These are phyloP conservation scores for Capsicum baccatum DNA, from an alignment of 257 asterid species.

Conservation along the genomic window DNA sequence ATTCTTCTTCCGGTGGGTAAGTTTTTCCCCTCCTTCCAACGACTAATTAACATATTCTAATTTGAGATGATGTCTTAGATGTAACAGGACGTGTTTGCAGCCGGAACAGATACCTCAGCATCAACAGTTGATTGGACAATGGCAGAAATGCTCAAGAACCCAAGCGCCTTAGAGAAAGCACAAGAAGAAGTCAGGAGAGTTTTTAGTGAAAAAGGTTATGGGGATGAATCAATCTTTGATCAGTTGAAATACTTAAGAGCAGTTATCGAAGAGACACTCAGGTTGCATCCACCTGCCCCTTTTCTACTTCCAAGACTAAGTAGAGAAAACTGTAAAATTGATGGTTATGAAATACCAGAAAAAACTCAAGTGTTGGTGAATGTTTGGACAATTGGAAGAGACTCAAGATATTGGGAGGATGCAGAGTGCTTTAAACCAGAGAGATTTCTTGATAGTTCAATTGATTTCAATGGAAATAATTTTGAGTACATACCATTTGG, in stretches of 20 bases:
- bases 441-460: conserved; percentile 3
- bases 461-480: conserved; percentile 22
- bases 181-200: conserved; percentile 21
- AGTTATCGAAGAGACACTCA: conserved; percentile 6
- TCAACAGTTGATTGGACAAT: not conserved
- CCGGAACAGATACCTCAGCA: conserved; percentile 5
- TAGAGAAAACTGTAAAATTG: conserved; percentile 13
- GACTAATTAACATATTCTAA: no score
- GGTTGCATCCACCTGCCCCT: conserved; percentile 14
- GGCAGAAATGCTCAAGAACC: conserved; percentile 30
- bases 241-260: conserved; percentile 18
- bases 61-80: not conserved
- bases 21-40: no score
- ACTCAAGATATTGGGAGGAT: conserved; percentile 11
- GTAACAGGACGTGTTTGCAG: conserved; percentile 23
- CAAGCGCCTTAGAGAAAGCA: conserved; percentile 17
- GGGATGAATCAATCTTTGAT: conserved; percentile 12
- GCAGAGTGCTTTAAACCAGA: conserved; percentile 18
- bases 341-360: not conserved
- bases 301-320: not conserved
- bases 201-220: not conserved
- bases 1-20: no score
- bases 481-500: conserved; percentile 30
- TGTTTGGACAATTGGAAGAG: conserved; percentile 22
- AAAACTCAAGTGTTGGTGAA: conserved; percentile 23